phyloP scores from a whole-genome alignment of 1,284 basidiomycete genomes.

The Apiotrichum sp. region DNA sequence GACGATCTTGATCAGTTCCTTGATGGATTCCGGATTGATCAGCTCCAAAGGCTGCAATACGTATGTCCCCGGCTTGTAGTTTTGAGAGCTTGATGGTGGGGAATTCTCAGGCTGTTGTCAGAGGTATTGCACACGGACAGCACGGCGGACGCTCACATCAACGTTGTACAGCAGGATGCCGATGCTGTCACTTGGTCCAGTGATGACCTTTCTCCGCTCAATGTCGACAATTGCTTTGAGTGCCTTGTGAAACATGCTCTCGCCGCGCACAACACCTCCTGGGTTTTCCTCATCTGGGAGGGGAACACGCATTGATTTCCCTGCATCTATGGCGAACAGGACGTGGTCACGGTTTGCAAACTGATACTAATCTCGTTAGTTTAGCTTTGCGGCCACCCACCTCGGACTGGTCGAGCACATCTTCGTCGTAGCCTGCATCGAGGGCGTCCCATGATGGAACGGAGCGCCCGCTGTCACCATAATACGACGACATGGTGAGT shows the following conservation, averaged over 20 bases:
- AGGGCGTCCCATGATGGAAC: constrained; percentile 40
- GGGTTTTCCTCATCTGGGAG: constrained; percentile 49
- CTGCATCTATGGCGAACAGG: constrained; percentile 89
- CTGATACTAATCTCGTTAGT: constrained; percentile 59
- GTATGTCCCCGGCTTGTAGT: constrained; percentile 59
- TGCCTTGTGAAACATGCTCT: constrained; percentile 52
- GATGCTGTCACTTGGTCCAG: constrained; percentile 77
- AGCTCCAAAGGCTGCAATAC: constrained; percentile 69
- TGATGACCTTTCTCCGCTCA: constrained; percentile 81
- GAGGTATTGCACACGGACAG: not conserved
- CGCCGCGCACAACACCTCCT: constrained; percentile 30
- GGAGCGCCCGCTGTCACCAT: constrained; percentile 24
- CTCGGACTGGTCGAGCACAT: constrained; percentile 37
- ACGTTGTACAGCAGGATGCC: constrained; percentile 91
- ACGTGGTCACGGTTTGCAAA: constrained; percentile 75
- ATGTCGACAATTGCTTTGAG: constrained; percentile 77
- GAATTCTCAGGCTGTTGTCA: constrained; percentile 23
- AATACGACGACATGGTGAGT: constrained; percentile 37
- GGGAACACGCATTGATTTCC: constrained; percentile 74
- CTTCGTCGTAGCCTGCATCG: constrained; percentile 33
- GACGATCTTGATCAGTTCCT: constrained; percentile 51
- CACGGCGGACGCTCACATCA: constrained; percentile 50
- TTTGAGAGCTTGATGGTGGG: constrained; percentile 36
- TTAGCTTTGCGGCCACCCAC: constrained; percentile 10
- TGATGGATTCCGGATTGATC: constrained; percentile 72